Conservation (phyloP, 2,329 filamentous ascomycete species). For the Phialophora macrospora region DNA sequence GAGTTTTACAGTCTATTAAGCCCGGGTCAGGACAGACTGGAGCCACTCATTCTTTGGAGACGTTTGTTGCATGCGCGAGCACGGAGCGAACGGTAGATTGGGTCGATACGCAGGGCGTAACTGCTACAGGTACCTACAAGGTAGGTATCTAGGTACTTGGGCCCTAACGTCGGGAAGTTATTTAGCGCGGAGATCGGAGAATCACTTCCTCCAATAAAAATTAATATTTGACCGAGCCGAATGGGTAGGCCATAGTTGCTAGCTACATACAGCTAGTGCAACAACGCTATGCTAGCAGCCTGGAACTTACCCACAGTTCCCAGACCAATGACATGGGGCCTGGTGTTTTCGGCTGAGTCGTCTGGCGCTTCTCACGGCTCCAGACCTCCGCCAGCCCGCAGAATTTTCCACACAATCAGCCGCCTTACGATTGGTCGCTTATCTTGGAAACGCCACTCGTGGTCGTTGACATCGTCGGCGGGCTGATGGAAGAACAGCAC, state of each 20-base stretch:
- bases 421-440: not conserved
- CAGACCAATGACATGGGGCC: not conserved
- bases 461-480: not conserved
- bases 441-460: not conserved
- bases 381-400: not conserved
- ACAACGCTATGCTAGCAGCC: not conserved
- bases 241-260: not conserved
- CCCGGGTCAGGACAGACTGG: not conserved
- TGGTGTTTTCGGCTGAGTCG: no score
- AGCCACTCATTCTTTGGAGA: not conserved
- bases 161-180: no score
- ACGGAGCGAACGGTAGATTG: no score
- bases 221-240: not conserved
- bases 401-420: not conserved
- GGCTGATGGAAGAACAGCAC: constrained; percentile 8
- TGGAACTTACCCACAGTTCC: not conserved
- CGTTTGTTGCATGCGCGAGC: not conserved
- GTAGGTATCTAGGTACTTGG: no score
- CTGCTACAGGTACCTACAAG: no score
- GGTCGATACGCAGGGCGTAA: not conserved
- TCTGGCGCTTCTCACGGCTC: not conserved
- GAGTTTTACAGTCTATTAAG: not conserved
- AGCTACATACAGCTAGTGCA: not conserved
- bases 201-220: not conserved
- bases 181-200: not conserved